These are phyloP conservation scores for Carpinus viminea DNA, from an alignment of 306 rosid genomes.

Conservation along the genomic window DNA sequence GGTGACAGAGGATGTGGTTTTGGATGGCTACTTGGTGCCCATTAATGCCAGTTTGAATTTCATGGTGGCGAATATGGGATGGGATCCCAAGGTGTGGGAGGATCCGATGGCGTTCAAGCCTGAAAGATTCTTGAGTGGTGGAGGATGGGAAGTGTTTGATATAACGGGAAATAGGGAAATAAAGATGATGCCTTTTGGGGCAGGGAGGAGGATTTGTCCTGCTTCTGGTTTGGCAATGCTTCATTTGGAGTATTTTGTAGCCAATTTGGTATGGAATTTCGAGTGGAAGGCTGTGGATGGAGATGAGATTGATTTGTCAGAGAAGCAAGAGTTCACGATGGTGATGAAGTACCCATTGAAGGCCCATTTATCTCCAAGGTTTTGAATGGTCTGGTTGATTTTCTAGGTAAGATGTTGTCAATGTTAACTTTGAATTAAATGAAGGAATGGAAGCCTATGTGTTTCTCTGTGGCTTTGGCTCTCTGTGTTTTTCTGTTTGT, in stretches of 20 bases:
- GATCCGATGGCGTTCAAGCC: constrained; percentile 46
- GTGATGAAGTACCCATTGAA: constrained; percentile 26
- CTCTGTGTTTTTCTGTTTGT: too few species aligned
- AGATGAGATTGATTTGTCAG: constrained; percentile 33
- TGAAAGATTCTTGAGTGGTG: constrained; percentile 37
- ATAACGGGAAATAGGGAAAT: neutral
- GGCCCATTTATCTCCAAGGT: constrained; percentile 29
- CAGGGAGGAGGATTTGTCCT: constrained; percentile 1
- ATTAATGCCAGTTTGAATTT: constrained; percentile 38
- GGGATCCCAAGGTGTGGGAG: constrained; percentile 47
- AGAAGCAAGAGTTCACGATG: constrained; percentile 29
- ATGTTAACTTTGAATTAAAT: too few species aligned
- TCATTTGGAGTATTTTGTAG: constrained; percentile 15
- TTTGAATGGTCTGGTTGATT: neutral
- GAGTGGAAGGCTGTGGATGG: constrained; percentile 19
- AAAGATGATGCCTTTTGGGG: constrained; percentile 8
- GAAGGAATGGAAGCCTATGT: too few species aligned
- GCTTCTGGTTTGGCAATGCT: neutral
- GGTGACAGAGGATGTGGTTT: constrained; percentile 39
- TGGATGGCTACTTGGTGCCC: constrained; percentile 42
- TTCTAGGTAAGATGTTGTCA: neutral
- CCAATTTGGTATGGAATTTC: constrained; percentile 17
- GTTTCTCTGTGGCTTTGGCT: too few species aligned
- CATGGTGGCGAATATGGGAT: constrained; percentile 45
- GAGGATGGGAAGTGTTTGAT: constrained; percentile 20